A percentile compares a stretch with the other conserved stretches of the same genome.
Evolutionary conservation across 2,329 filamentous ascomycete genomes (phyloP).

Genomic region (Passalora sequoiae): DNA sequence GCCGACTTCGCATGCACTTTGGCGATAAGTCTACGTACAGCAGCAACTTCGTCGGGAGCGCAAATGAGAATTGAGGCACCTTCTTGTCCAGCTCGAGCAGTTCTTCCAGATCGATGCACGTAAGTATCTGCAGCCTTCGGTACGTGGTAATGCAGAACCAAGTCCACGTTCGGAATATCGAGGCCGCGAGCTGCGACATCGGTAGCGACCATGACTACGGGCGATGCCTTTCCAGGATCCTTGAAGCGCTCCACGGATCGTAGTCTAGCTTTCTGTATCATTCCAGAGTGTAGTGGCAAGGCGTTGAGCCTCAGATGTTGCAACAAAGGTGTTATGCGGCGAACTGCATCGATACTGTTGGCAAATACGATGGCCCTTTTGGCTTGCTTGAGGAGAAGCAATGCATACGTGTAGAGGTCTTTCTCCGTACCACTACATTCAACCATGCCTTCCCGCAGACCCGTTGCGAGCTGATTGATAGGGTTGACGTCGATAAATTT

Average conservation of each 20-base stretch:
- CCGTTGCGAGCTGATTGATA: slow-evolving; percentile 77
- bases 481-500: slow-evolving; percentile 93
- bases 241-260: slow-evolving; percentile 87
- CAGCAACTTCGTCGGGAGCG: slow-evolving; percentile 81
- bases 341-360: slow-evolving; percentile 90
- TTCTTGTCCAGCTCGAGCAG: slow-evolving; percentile 71
- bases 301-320: slow-evolving; percentile 74
- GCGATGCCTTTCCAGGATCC: slow-evolving; percentile 46
- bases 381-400: slow-evolving; percentile 76
- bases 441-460: slow-evolving; percentile 80
- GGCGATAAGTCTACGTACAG: slow-evolving; percentile 74
- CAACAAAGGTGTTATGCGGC: slow-evolving; percentile 77
- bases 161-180: slow-evolving; percentile 83
- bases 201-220: slow-evolving; percentile 73
- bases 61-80: slow-evolving; percentile 86
- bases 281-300: slow-evolving; percentile 80
- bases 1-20: slow-evolving; percentile 70
- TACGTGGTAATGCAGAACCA: slow-evolving; percentile 92
- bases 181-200: slow-evolving; percentile 91
- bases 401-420: slow-evolving; percentile 88
- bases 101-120: slow-evolving; percentile 90
- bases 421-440: slow-evolving; percentile 94
- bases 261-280: slow-evolving; percentile 93
- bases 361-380: slow-evolving; percentile 85
- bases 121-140: slow-evolving; percentile 88